phyloP scores from a whole-genome alignment of 371 early-diverging fungal species.

The Lichtheimia ornata region DNA sequence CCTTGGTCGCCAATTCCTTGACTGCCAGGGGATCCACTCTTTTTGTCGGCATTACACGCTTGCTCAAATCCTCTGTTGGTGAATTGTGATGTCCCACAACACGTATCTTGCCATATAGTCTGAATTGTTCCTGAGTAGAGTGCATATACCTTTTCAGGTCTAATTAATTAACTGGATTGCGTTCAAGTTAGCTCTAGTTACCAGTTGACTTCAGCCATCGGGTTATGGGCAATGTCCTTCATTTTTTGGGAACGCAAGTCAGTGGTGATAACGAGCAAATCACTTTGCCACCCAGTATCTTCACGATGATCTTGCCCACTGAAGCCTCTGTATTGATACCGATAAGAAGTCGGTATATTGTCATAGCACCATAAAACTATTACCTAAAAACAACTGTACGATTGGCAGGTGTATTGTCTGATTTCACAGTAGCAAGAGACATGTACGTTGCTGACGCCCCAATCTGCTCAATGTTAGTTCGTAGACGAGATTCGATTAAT shows the following conservation, averaged over 20 bases:
- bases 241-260: constrained; percentile 44
- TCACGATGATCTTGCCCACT: constrained; percentile 43
- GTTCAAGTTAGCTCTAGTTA: constrained; percentile 13
- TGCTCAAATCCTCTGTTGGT: not conserved
- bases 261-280: constrained; percentile 34
- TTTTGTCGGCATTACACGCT: not conserved
- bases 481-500: constrained; percentile 22
- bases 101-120: constrained; percentile 18
- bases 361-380: not conserved
- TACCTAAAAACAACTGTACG: constrained; percentile 46
- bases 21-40: not conserved
- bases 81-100: not conserved
- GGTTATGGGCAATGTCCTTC: constrained; percentile 30
- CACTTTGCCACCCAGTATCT: constrained; percentile 43
- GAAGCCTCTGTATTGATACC: constrained; percentile 31
- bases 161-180: not conserved
- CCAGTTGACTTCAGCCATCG: constrained; percentile 44
- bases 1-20: constrained; percentile 7
- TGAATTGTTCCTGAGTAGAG: constrained; percentile 41
- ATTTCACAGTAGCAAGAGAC: constrained; percentile 40
- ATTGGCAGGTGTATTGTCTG: constrained; percentile 41
- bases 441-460: constrained; percentile 38
- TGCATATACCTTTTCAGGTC: constrained; percentile 31
- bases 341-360: not conserved
- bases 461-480: constrained; percentile 32